Evolutionary conservation across 2,329 filamentous ascomycete species (phyloP).

Genomic region (Ramichloridium luteum): DNA sequence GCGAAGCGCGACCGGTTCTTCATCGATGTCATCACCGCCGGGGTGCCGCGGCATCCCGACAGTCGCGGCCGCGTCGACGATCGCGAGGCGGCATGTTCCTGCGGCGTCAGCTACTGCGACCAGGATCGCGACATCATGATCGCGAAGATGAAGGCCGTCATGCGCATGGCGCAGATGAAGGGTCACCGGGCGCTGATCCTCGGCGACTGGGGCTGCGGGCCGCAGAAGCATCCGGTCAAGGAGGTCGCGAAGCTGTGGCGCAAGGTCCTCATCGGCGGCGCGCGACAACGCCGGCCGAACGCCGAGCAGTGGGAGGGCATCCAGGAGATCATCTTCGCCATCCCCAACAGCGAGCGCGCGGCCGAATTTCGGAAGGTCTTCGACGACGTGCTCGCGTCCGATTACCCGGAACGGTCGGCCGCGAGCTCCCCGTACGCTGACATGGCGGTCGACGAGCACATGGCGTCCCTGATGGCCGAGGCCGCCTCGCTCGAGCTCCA

Average conservation of each 20-base stretch:
- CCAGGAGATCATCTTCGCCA: constrained; percentile 47
- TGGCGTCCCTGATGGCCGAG: constrained; percentile 18
- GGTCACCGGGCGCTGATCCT: constrained; percentile 42
- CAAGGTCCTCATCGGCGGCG: constrained; percentile 25
- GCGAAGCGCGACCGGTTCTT: constrained; percentile 43
- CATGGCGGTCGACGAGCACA: constrained; percentile 8
- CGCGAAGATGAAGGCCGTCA: constrained; percentile 46
- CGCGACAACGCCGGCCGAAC: constrained; percentile 23
- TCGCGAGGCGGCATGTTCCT: constrained; percentile 23
- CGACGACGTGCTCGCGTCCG: constrained; percentile 17
- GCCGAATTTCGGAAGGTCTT: constrained; percentile 35
- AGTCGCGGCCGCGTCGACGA: constrained; percentile 25
- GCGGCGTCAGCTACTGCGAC: constrained; percentile 31
- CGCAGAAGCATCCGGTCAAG: constrained; percentile 48
- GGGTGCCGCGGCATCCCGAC: constrained; percentile 48
- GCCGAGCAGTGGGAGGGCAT: constrained; percentile 33
- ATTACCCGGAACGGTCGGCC: constrained; percentile 8
- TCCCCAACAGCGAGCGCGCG: constrained; percentile 41
- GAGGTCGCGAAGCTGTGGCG: constrained; percentile 48
- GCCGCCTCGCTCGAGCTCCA: constrained; percentile 25
- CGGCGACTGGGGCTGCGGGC: constrained; percentile 54
- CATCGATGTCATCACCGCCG: constrained; percentile 46
- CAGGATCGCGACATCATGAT: constrained; percentile 40
- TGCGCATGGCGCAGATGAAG: constrained; percentile 39
- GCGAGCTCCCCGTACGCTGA: constrained; percentile 1